These are phyloP conservation scores for Oryza meyeriana DNA, from an alignment of 176 grass and related monocot species.

Conservation along the genomic window DNA sequence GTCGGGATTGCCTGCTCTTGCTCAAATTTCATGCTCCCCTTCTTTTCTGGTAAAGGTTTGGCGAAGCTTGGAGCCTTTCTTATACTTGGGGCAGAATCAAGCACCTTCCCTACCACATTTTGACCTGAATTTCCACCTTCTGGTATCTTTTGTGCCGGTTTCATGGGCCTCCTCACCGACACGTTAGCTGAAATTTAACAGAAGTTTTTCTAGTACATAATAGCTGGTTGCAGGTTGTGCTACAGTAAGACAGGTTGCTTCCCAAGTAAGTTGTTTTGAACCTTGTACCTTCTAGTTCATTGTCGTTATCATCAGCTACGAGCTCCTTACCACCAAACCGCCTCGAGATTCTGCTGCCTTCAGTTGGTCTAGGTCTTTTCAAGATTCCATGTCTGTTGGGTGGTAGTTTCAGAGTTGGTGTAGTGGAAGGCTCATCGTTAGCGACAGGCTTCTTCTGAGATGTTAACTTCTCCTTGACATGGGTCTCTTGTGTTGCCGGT, in stretches of 20 bases:
- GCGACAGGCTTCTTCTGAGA: slow-evolving; percentile 15
- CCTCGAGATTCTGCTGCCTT: slow-evolving; percentile 41
- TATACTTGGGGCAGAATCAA: slow-evolving; percentile 1
- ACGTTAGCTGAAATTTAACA: slow-evolving; percentile 37
- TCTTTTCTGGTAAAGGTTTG: slow-evolving; percentile 24
- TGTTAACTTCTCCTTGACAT: not conserved
- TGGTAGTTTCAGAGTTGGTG: not conserved
- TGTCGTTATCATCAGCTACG: slow-evolving; percentile 31
- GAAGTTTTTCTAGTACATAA: not conserved
- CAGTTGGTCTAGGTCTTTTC: slow-evolving; percentile 42
- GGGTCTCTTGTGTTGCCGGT: slow-evolving; percentile 14
- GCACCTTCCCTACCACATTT: slow-evolving; percentile 20
- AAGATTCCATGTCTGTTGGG: slow-evolving; percentile 37
- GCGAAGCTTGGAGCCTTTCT: slow-evolving; percentile 42
- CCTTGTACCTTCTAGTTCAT: slow-evolving; percentile 49
- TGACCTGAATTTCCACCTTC: not conserved
- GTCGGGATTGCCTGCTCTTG: slow-evolving; percentile 25
- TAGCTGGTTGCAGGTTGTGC: not conserved
- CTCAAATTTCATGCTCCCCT: slow-evolving; percentile 43
- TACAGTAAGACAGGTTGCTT: not conserved
- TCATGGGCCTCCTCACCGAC: slow-evolving; percentile 22
- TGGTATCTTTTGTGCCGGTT: not conserved
- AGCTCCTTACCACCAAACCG: slow-evolving; percentile 55
- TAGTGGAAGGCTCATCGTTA: not conserved
- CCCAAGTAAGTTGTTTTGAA: not conserved